These are phyloP conservation scores for Angomonas desouzai DNA, from an alignment of 208 protist genomes.

Conservation along the genomic window DNA sequence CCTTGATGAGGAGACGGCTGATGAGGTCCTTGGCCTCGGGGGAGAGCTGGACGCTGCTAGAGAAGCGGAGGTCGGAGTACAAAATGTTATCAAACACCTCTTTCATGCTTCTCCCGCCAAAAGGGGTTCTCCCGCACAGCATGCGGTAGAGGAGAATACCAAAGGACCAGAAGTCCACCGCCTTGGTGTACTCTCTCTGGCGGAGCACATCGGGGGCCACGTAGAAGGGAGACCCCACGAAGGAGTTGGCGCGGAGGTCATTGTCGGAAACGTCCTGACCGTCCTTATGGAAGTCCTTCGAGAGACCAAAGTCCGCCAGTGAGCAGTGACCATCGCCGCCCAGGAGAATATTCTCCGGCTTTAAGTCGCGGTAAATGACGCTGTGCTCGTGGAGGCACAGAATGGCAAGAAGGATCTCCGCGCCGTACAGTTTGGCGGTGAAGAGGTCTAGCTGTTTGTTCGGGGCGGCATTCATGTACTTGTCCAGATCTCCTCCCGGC, in stretches of 20 bases:
- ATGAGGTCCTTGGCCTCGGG: conserved; percentile 90
- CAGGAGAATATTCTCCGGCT: conserved; percentile 92
- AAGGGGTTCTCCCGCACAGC: conserved; percentile 93
- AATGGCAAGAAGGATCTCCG: conserved; percentile 91
- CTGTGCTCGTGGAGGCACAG: conserved; percentile 92
- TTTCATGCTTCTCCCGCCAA: conserved; percentile 91
- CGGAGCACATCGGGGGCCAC: conserved; percentile 94
- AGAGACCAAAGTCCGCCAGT: conserved; percentile 91
- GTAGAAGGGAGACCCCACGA: conserved; percentile 93
- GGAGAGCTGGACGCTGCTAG: conserved; percentile 76
- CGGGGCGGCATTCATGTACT: conserved; percentile 87
- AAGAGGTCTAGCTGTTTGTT: conserved; percentile 85
- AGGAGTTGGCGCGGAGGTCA: conserved; percentile 88
- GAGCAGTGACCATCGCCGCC: conserved; percentile 82
- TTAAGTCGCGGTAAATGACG: conserved; percentile 94
- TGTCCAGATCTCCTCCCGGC: conserved; percentile 91
- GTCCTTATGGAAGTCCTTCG: conserved; percentile 89
- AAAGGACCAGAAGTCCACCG: conserved; percentile 98
- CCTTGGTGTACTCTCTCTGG: conserved; percentile 93
- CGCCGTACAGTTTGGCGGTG: conserved; percentile 91
- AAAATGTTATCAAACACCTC: conserved; percentile 93
- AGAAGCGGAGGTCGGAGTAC: conserved; percentile 88
- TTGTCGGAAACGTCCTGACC: conserved; percentile 61
- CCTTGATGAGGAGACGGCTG: conserved; percentile 86
- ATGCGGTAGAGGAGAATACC: conserved; percentile 98